Evolutionary conservation across 768 basidiomycete species (phyloP).

Genomic region (Amanita fuliginea): DNA sequence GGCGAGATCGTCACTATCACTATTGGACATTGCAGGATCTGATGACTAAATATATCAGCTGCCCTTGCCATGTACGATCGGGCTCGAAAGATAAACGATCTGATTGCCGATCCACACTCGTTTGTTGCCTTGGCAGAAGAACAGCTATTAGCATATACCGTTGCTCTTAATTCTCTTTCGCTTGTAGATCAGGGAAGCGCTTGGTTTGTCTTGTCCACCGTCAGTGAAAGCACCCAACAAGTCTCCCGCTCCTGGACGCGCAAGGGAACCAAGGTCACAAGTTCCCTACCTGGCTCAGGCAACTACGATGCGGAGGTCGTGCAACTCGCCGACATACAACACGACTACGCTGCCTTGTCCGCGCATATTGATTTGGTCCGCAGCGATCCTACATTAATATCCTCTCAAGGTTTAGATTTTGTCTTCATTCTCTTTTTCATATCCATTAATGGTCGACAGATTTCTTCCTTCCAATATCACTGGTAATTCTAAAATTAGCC

Average conservation of each 20-base stretch:
- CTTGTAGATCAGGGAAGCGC: constrained; percentile 72
- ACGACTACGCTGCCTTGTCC: constrained; percentile 65
- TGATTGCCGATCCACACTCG: constrained; percentile 29
- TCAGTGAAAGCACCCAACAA: constrained; percentile 33
- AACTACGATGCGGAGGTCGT: constrained; percentile 70
- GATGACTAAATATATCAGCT: constrained; percentile 35
- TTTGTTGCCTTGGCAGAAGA: constrained; percentile 45
- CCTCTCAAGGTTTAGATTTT: constrained; percentile 45
- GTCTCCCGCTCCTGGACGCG: constrained; percentile 34
- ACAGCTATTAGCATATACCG: constrained; percentile 70
- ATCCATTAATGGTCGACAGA: constrained; percentile 21
- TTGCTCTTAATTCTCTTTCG: constrained; percentile 83
- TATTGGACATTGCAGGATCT: constrained; percentile 3
- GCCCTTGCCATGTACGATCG: constrained; percentile 91
- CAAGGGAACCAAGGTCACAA: constrained; percentile 64
- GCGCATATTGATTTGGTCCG: constrained; percentile 68
- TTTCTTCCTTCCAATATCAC: constrained; percentile 40
- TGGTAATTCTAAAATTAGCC: constrained; percentile 68
- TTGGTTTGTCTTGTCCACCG: constrained; percentile 65
- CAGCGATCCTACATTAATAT: constrained; percentile 50
- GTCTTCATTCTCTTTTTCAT: constrained; percentile 11
- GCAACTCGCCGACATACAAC: constrained; percentile 66
- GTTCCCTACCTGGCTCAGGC: constrained; percentile 61
- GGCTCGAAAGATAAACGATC: constrained; percentile 62
- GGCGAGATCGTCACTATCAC: constrained; percentile 40